phyloP scores from a whole-genome alignment of 371 early-diverging fungal genomes.

The Lichtheimia ornata region DNA sequence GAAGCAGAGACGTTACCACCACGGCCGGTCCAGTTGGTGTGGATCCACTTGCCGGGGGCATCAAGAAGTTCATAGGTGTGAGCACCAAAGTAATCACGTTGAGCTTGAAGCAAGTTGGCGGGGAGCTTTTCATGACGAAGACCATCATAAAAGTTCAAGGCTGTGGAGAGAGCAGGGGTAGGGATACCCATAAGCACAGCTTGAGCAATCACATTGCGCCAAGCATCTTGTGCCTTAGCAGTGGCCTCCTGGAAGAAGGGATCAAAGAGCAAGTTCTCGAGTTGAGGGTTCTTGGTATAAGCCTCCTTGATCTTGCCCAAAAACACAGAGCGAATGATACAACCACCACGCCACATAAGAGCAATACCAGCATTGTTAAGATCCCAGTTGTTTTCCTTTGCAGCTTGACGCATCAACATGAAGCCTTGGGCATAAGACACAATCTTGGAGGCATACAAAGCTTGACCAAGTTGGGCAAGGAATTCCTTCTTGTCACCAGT shows the following conservation, averaged over 20 bases:
- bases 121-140: slow-evolving; percentile 88
- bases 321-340: slow-evolving; percentile 97
- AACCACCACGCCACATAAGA: slow-evolving; percentile 99
- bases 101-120: slow-evolving; percentile 96
- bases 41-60: slow-evolving; percentile 78
- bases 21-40: slow-evolving; percentile 97
- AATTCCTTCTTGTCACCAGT: slow-evolving; percentile 85
- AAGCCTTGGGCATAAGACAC: slow-evolving; percentile 99
- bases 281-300: slow-evolving; percentile 82
- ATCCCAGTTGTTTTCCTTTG: slow-evolving; percentile 91
- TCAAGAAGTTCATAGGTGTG: slow-evolving; percentile 93
- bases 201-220: slow-evolving; percentile 89
- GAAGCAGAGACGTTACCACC: slow-evolving; percentile 59
- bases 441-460: slow-evolving; percentile 96
- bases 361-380: slow-evolving; percentile 96
- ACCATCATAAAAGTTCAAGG: slow-evolving; percentile 96
- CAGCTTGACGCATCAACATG: slow-evolving; percentile 97
- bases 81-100: slow-evolving; percentile 99
- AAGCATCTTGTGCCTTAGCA: slow-evolving; percentile 80
- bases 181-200: slow-evolving; percentile 88
- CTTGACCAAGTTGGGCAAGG: slow-evolving; percentile 87
- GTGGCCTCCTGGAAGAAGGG: slow-evolving; percentile 94
- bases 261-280: slow-evolving; percentile 89
- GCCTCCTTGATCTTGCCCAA: slow-evolving; percentile 96
- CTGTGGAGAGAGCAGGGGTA: slow-evolving; percentile 90